A percentile compares a stretch with the other conserved stretches of the same genome.
Conservation (phyloP, 805 yeast genomes). For the Schwanniomyces vanrijiae region DNA sequence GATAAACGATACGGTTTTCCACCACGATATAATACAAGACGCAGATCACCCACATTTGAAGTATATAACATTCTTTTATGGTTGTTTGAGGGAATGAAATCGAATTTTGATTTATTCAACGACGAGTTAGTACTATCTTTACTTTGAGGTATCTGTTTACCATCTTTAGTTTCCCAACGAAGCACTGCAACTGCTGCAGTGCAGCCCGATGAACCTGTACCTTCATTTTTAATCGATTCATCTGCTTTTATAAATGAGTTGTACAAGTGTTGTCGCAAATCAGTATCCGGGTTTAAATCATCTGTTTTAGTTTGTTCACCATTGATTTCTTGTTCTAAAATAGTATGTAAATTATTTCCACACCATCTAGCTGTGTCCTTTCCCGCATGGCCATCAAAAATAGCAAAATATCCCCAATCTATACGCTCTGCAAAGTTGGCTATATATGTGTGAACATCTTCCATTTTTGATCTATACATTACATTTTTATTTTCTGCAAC, state of each 20-base stretch:
- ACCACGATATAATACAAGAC: conserved; percentile 75
- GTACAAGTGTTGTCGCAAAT: conserved; percentile 65
- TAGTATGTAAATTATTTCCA: conserved; percentile 76
- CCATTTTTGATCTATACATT: conserved; percentile 86
- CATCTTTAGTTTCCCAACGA: conserved; percentile 65
- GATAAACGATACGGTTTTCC: conserved; percentile 77
- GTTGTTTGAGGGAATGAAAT: conserved; percentile 45
- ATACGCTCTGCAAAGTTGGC: conserved; percentile 88
- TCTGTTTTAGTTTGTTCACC: conserved; percentile 15
- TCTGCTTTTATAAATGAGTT: conserved; percentile 78
- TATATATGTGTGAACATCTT: conserved; percentile 91
- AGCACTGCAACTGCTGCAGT: conserved; percentile 94
- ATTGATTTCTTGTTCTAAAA: conserved; percentile 57
- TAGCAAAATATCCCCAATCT: conserved; percentile 94
- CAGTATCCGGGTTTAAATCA: conserved; percentile 22
- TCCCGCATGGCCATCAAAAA: conserved; percentile 98
- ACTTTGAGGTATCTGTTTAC: conserved; percentile 1
- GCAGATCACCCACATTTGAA: conserved; percentile 93
- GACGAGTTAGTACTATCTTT: conserved; percentile 5
- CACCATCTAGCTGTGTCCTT: conserved; percentile 92
- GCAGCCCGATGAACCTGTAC: conserved; percentile 79
- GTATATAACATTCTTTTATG: conserved; percentile 82
- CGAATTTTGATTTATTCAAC: conserved; percentile 33
- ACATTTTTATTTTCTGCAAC: conserved; percentile 88
- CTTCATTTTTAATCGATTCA: conserved; percentile 55